Evolutionary conservation across 805 yeast genomes (phyloP).

Genomic region (Candida hispaniensis): DNA sequence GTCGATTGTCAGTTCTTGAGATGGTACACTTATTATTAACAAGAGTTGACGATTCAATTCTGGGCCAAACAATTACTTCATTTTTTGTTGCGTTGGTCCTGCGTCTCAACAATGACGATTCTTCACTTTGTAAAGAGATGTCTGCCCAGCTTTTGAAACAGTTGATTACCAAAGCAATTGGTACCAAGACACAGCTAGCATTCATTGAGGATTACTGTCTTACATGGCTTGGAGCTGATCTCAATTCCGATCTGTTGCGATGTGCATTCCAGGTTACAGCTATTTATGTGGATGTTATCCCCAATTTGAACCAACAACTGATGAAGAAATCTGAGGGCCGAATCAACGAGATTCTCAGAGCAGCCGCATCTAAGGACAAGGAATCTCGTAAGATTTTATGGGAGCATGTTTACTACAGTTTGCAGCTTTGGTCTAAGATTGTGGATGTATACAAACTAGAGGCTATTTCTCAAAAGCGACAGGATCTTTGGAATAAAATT

Average conservation of each 20-base stretch:
- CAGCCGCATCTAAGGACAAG: constrained; percentile 32
- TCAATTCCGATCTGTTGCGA: constrained; percentile 44
- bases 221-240: constrained; percentile 47
- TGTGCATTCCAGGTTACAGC: constrained; percentile 70
- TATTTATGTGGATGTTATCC: constrained; percentile 43
- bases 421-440: constrained; percentile 39
- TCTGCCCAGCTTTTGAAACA: constrained; percentile 51
- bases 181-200: constrained; percentile 24
- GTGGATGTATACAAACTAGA: constrained; percentile 24
- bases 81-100: constrained; percentile 77
- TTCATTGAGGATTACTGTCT: constrained; percentile 34
- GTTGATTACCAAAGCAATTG: constrained; percentile 34
- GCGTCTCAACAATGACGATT: constrained; percentile 66
- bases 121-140: constrained; percentile 73
- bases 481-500: constrained; percentile 41
- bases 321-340: constrained; percentile 34
- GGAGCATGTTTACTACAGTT: constrained; percentile 65
- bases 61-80: constrained; percentile 40
- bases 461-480: constrained; percentile 28
- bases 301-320: constrained; percentile 35
- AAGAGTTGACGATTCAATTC: constrained; percentile 50
- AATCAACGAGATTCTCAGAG: constrained; percentile 30
- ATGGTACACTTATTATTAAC: constrained; percentile 58
- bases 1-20: constrained; percentile 87
- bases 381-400: constrained; percentile 49